phyloP scores from a whole-genome alignment of 495 filamentous ascomycete genomes.

The Daldinia childiae region DNA sequence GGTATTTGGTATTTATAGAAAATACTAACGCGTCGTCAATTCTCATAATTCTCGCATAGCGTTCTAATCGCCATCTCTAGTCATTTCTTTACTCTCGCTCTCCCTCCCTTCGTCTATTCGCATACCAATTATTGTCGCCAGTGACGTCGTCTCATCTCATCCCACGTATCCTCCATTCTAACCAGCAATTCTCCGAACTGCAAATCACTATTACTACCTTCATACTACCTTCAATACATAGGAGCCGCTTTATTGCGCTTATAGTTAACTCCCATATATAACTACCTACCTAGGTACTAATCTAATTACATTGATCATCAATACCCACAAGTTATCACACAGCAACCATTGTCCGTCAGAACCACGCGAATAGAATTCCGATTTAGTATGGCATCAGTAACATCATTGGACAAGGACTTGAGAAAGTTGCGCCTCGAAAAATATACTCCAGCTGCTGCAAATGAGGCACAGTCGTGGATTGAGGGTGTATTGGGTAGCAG shows the following conservation, averaged over 20 bases:
- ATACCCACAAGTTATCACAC: neutral
- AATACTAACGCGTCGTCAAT: neutral
- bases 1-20: neutral
- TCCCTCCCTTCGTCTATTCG: neutral
- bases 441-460: conserved; percentile 92
- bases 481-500: conserved; percentile 79
- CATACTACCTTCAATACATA: conserved; percentile 4
- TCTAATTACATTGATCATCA: conserved; percentile 1
- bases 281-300: conserved; percentile 3
- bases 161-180: conserved; percentile 30
- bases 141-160: conserved; percentile 42
- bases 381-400: conserved; percentile 84
- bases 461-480: conserved; percentile 88
- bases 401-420: conserved; percentile 95
- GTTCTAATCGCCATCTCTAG: neutral
- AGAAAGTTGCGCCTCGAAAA: conserved; percentile 89
- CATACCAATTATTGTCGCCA: conserved; percentile 23
- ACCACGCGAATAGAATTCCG: neutral
- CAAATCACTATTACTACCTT: conserved; percentile 9
- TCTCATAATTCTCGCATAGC: neutral
- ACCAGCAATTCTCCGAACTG: conserved; percentile 24
- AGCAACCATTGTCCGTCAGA: neutral
- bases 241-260: conserved; percentile 13
- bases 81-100: conserved; percentile 2
- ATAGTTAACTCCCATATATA: conserved; percentile 10